A percentile compares a stretch with the other conserved stretches of the same genome.
These are phyloP conservation scores for Carex pumila DNA, from an alignment of 176 grass and related monocot species.

Conservation along the genomic window DNA sequence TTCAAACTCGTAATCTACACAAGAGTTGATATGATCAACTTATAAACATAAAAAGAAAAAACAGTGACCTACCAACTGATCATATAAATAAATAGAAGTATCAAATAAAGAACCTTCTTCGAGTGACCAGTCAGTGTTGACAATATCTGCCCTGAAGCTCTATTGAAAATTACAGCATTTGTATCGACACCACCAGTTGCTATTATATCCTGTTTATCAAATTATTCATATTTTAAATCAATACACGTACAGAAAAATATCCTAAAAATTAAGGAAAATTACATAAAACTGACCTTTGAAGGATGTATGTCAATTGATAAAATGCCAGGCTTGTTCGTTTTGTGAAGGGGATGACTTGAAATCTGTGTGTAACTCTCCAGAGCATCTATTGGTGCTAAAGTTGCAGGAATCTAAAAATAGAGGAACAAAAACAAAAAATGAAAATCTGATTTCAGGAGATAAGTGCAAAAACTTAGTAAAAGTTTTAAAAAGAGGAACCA, in stretches of 20 bases:
- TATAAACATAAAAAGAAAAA: neutral
- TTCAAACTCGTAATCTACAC: conserved; percentile 81
- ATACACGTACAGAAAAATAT: neutral
- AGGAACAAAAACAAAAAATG: neutral
- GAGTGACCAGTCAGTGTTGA: conserved; percentile 90
- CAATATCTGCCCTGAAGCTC: conserved; percentile 82
- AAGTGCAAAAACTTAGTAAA: neutral
- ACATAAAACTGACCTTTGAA: conserved; percentile 55
- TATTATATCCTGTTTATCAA: conserved; percentile 65
- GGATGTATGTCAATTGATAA: conserved; percentile 92
- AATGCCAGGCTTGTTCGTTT: conserved; percentile 95
- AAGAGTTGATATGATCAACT: conserved; percentile 12
- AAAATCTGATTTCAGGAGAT: neutral
- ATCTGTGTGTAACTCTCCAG: conserved; percentile 89
- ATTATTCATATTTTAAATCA: conserved; percentile 25
- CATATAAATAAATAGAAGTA: neutral
- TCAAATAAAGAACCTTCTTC: conserved; percentile 58
- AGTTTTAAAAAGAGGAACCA: neutral
- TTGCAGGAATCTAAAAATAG: conserved; percentile 47
- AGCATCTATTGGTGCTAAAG: conserved; percentile 54
- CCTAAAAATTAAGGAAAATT: conserved; percentile 2
- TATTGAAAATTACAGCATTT: conserved; percentile 91
- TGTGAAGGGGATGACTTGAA: conserved; percentile 92
- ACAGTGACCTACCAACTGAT: neutral
- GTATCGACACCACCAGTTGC: conserved; percentile 91